These are phyloP conservation scores for Vigna nakashimae DNA, from an alignment of 306 rosid species.

Conservation along the genomic window DNA sequence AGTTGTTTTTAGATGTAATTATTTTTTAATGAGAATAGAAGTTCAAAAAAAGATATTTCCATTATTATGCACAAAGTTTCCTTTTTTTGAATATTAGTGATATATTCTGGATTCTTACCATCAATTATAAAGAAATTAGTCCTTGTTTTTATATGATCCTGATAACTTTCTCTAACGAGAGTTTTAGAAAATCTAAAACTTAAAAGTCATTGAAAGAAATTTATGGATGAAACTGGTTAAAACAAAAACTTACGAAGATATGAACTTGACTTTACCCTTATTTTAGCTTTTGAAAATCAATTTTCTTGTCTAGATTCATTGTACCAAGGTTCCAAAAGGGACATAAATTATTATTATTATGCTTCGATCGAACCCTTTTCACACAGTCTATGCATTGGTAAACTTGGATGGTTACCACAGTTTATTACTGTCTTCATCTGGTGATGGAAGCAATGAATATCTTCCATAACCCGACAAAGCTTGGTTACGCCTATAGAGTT, in stretches of 20 bases:
- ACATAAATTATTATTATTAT: neutral
- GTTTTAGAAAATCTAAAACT: too few species aligned
- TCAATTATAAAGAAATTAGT: too few species aligned
- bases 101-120: too few species aligned
- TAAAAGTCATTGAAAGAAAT: conserved; percentile 44
- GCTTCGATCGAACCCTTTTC: conserved; percentile 5
- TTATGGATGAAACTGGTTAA: conserved; percentile 83
- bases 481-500: neutral
- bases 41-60: too few species aligned
- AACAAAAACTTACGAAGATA: conserved; percentile 94
- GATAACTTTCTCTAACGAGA: too few species aligned
- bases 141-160: too few species aligned
- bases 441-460: neutral
- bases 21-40: too few species aligned
- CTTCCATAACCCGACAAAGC: neutral
- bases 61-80: too few species aligned
- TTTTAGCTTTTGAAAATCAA: conserved; percentile 32
- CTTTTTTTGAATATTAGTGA: too few species aligned
- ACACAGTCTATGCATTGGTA: neutral
- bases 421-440: neutral
- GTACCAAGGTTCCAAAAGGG: conserved; percentile 48
- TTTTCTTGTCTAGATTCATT: conserved; percentile 17
- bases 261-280: conserved; percentile 50
- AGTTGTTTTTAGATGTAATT: too few species aligned
- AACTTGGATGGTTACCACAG: neutral